Percentiles rank a stretch among this genome's conserved stretches.
Conservation (phyloP, 2,329 filamentous ascomycete genomes). For the Colletotrichum sp. region DNA sequence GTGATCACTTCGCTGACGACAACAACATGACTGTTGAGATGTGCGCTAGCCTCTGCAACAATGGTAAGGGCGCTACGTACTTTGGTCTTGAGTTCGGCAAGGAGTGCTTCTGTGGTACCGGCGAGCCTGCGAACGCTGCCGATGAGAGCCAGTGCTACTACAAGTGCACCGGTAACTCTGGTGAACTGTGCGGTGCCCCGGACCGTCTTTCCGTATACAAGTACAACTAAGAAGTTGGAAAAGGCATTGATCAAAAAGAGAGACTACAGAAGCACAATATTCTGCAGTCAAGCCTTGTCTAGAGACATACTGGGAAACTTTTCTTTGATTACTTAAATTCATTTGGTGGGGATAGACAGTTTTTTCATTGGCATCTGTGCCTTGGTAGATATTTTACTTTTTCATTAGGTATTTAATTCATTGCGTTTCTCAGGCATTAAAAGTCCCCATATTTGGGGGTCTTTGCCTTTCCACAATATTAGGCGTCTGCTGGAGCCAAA, state of each 20-base stretch:
- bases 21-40: background rate
- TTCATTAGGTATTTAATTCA: background rate
- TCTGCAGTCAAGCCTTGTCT: background rate
- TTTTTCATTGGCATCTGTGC: background rate
- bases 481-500: background rate
- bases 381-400: background rate
- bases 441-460: background rate
- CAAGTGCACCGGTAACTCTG: slow-evolving; percentile 16
- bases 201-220: slow-evolving; percentile 38
- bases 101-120: slow-evolving; percentile 46
- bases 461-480: fast-evolving
- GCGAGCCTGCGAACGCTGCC: background rate
- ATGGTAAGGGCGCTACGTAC: slow-evolving; percentile 16
- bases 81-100: slow-evolving; percentile 51
- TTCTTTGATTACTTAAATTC: background rate
- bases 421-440: background rate
- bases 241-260: background rate
- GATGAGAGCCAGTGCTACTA: slow-evolving; percentile 18
- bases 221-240: background rate
- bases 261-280: background rate
- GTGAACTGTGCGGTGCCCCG: slow-evolving; percentile 34
- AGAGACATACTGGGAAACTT: background rate
- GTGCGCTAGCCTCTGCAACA: background rate
- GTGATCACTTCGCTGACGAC: background rate
- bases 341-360: background rate